Evolutionary conservation across 2,329 filamentous ascomycete genomes (phyloP).

Genomic region (Xylariaceae sp.): DNA sequence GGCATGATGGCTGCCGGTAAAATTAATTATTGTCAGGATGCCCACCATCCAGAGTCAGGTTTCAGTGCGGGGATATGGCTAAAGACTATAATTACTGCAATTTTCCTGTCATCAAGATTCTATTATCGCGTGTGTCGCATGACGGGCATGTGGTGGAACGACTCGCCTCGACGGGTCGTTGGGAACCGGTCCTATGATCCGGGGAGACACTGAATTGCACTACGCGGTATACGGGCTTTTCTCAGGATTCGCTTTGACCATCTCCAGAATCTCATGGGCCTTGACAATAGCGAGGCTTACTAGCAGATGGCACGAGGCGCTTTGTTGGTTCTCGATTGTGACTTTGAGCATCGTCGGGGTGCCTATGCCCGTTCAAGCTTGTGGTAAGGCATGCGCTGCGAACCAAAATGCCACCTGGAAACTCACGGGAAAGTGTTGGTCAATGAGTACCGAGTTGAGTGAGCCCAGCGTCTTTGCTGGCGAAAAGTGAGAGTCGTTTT

Average conservation of each 20-base stretch:
- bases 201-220: background rate
- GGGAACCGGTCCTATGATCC: background rate
- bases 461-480: background rate
- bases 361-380: background rate
- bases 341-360: background rate
- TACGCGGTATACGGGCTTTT: background rate
- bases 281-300: background rate
- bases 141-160: background rate
- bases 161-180: background rate
- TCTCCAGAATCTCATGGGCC: background rate
- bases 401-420: background rate
- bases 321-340: conserved; percentile 1
- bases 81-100: background rate
- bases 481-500: background rate
- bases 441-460: background rate
- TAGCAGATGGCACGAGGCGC: background rate
- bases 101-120: background rate
- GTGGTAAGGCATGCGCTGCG: background rate
- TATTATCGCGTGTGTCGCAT: background rate
- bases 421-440: background rate
- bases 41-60: background rate
- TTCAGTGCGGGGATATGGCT: background rate
- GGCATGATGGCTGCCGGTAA: no score
- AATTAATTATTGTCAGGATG: no score
- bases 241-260: background rate